Percentiles rank a stretch among this genome's conserved stretches.
These are phyloP conservation scores for Plantago rigida DNA, from an alignment of 305 asterid species.

Conservation along the genomic window DNA sequence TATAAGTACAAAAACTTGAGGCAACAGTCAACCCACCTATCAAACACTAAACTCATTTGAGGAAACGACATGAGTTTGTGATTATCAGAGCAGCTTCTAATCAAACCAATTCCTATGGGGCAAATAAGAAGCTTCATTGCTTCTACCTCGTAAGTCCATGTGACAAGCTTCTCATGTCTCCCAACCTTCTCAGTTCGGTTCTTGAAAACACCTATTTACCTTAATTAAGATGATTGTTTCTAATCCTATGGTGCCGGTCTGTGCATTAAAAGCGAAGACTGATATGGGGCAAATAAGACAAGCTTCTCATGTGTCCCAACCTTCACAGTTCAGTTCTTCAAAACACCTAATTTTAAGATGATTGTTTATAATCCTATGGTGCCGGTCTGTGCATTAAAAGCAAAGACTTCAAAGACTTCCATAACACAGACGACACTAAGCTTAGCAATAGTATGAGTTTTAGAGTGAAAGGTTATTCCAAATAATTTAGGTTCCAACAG, in stretches of 20 bases:
- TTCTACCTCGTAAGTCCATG: constrained; percentile 11
- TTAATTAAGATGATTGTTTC: neutral
- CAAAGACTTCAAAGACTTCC: too few species aligned
- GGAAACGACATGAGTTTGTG: too few species aligned
- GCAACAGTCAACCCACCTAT: too few species aligned
- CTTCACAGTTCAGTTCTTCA: neutral
- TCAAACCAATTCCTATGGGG: too few species aligned
- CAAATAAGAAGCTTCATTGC: neutral
- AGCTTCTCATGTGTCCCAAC: constrained; percentile 1
- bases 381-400: too few species aligned
- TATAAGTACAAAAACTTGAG: too few species aligned
- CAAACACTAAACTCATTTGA: too few species aligned
- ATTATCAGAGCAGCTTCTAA: too few species aligned
- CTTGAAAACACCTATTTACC: neutral
- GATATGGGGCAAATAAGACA: neutral
- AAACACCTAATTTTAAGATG: neutral
- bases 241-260: neutral
- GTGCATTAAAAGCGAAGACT: too few species aligned
- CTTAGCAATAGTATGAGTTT: constrained; percentile 6
- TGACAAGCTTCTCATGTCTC: constrained; percentile 9
- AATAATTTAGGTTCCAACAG: constrained; percentile 3
- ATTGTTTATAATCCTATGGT: neutral
- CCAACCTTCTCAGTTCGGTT: neutral
- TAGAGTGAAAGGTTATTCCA: constrained; percentile 9
- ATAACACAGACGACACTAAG: neutral